Evolutionary conservation across 31 red algal genomes (phyloP), one percentile per base, ranked within the genome.

Genomic region (Asparagopsis taxiformis): DNA sequence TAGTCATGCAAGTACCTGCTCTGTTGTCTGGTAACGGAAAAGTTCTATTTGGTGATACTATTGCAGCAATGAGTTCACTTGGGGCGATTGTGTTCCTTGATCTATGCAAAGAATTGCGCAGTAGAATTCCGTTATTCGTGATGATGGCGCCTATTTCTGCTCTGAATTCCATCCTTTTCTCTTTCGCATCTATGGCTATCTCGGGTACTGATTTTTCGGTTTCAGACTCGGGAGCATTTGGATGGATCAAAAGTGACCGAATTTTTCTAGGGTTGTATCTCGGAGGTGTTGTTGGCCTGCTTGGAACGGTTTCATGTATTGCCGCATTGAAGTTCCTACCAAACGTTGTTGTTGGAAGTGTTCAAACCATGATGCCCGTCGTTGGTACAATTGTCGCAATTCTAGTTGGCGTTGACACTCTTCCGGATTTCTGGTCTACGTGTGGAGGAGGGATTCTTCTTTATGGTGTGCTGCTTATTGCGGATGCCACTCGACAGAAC

Each of bases 281-380:
- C 0, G 84, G 84, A 13, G 72, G 72, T 44, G 73, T 88, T 22
- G 74, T 88, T 36, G 84, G 84, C 13, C 70, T 88, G 17, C 30
- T 88, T 16, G 84, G 84, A 43, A 79, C 65, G 1, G 69, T 79
- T 23, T 52, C 55, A 30, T 77, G 73, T 55, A 88, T 88, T 38
- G 84, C 84, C 31, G 84, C 84, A 0, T 61, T 88, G 32, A 77
- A 75, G 28, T 77, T 63, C 48, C 51, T 88, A 1, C 84, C 84
- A 39, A 57, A 49, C 43, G 84, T 88, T 2, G 53, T 78, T 16
- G 84, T 88, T 3, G 72, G 71, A 9, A 70, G 53, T 35, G 73
- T 77, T 32, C 84, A 88, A 23, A 70, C 72, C 9, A 76, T 88
- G 71, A 79, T 88, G 73, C 84, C 84, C 0, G 66, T 77, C 17